phyloP scores from a whole-genome alignment of 192 early-diverging fungal genomes.

The Entomortierella parvispora region DNA sequence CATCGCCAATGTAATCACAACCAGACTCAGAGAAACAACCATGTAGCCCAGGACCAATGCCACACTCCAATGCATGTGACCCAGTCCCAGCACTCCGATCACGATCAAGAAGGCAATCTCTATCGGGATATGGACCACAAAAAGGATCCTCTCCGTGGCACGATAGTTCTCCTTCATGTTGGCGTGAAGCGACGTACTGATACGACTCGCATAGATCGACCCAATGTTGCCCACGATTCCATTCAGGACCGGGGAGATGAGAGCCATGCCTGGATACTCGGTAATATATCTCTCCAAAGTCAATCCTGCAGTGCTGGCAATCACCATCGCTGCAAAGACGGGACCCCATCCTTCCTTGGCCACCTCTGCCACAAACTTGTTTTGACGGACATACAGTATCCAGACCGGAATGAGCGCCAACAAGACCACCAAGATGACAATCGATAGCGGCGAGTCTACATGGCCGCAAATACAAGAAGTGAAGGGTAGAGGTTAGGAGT shows the following conservation, averaged over 20 bases:
- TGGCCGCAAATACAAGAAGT: background rate
- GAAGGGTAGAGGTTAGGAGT: background rate
- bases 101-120: slow-evolving; percentile 67
- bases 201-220: slow-evolving; percentile 80
- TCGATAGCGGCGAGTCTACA: slow-evolving; percentile 49
- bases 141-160: slow-evolving; percentile 65
- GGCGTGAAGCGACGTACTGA: slow-evolving; percentile 77
- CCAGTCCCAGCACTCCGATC: slow-evolving; percentile 21
- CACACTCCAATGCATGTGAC: slow-evolving; percentile 31
- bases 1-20: slow-evolving; percentile 63
- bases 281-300: slow-evolving; percentile 76
- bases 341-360: slow-evolving; percentile 80
- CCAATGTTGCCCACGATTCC: slow-evolving; percentile 82
- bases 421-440: slow-evolving; percentile 56
- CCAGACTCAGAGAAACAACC: slow-evolving; percentile 28
- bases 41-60: slow-evolving; percentile 6
- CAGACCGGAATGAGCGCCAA: slow-evolving; percentile 57
- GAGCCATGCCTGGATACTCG: slow-evolving; percentile 68
- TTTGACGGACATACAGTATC: slow-evolving; percentile 59
- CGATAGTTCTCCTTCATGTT: slow-evolving; percentile 56
- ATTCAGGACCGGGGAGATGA: slow-evolving; percentile 75
- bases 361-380: slow-evolving; percentile 73
- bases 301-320: slow-evolving; percentile 73
- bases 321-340: slow-evolving; percentile 78
- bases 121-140: slow-evolving; percentile 77